Conservation (phyloP, 139 green algal species). For the Chlamydomonas eustigma region DNA sequence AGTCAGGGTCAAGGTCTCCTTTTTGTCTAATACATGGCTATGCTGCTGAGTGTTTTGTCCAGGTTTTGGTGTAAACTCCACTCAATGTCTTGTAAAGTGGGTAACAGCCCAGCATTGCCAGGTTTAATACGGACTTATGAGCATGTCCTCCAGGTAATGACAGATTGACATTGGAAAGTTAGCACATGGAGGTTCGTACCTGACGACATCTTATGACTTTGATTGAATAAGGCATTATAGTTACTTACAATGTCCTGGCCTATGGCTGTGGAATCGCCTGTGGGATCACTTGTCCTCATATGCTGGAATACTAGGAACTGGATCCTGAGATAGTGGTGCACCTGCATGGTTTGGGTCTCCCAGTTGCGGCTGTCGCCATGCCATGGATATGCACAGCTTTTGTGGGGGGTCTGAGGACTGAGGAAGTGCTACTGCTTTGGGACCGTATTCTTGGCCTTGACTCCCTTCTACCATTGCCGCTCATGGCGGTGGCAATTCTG, state of each 20-base stretch:
- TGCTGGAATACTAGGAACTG: slow-evolving; percentile 40
- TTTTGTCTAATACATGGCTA: too few species aligned
- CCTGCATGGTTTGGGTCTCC: slow-evolving; percentile 31
- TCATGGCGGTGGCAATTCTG: slow-evolving; percentile 52
- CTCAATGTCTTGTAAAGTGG: slow-evolving; percentile 21
- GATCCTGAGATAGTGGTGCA: slow-evolving; percentile 46
- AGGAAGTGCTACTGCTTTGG: slow-evolving; percentile 67
- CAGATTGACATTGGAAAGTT: too few species aligned
- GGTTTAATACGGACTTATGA: slow-evolving; percentile 44
- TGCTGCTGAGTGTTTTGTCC: too few species aligned
- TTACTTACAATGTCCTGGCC: too few species aligned
- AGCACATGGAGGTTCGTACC: too few species aligned
- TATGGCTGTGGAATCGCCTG: too few species aligned
- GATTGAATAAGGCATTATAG: too few species aligned
- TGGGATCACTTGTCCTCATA: too few species aligned
- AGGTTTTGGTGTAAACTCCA: slow-evolving; percentile 64
- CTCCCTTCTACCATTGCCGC: slow-evolving; percentile 55
- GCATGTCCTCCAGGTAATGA: slow-evolving; percentile 39
- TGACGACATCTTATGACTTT: too few species aligned
- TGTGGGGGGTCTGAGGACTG: slow-evolving; percentile 13
- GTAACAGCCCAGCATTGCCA: slow-evolving; percentile 42
- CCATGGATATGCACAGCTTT: slow-evolving; percentile 52
- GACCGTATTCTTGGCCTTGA: slow-evolving; percentile 68
- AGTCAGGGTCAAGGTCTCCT: too few species aligned
- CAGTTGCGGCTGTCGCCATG: slow-evolving; percentile 31